Evolutionary conservation across 1,139 yeast genomes (phyloP), one percentile per base, ranked within the genome.

Genomic region (Arxiozyma heterogenica): DNA sequence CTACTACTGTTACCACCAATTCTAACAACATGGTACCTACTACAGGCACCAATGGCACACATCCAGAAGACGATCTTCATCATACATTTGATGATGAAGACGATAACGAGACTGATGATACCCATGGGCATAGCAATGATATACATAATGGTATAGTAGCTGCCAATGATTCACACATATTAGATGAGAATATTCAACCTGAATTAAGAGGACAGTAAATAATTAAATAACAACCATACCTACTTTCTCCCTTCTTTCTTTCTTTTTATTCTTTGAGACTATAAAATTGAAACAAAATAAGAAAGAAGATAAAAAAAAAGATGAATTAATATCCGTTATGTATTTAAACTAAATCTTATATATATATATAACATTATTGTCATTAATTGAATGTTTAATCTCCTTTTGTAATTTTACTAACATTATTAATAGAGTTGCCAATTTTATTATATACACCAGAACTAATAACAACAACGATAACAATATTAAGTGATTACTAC

Each of bases 131-230:
- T 17, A n/a, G 17, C 6, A 1, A 18, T 12, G n/a, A 18, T n/a
- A 22, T 20, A 23, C 3, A 18, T 9, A 12, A 20, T 12, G n/a
- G 41, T n/a, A 22, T 20, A 18, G 44, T 18, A 2, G 39, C 39
- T 9, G 38, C n/a, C 5, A 30, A 22, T 21, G 58, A 63, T 51
- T 66, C 61, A 23, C 64, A 64, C 23, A 60, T 63, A 25, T 58
- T 65, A 1, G 70, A 66, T 50, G 71, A 67, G 52, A 67, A 67
- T 50, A 67, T 67, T 51, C 71, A 67, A 55, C 71, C 71, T 21
- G 71, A 67, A 57, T 57, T 67, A 50, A 64, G 71, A 56, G 70
- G 67, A 25, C 68, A 65, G 44, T 67, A 52, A 59, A 22, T 34
- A 17, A 7, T 21, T n/a, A 27, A 15, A 38, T 22, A 22, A 15